Evolutionary conservation across 495 filamentous ascomycete genomes (phyloP).

Genomic region (Aspergillus bertholletiae): DNA sequence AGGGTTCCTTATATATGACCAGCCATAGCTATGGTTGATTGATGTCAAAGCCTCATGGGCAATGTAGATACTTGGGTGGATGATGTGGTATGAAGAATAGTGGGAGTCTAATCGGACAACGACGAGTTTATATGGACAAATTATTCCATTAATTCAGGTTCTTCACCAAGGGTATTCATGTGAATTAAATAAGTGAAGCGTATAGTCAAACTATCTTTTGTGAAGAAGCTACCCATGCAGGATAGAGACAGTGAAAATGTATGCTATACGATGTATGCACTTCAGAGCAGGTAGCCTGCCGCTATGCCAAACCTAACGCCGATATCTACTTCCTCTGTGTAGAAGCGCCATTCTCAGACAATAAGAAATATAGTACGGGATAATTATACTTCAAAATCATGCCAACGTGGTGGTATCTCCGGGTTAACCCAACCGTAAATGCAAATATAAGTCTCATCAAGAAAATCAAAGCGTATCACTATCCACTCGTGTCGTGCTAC

Average conservation of each 20-base stretch:
- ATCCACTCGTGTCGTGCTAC: slow-evolving; percentile 13
- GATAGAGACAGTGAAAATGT: not conserved
- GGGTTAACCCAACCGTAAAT: slow-evolving; percentile 20
- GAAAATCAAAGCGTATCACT: not conserved
- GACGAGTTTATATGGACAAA: not conserved
- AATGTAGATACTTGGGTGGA: no score
- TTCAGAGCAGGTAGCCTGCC: not conserved
- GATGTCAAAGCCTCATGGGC: not conserved
- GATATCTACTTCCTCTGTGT: not conserved
- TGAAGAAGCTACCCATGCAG: not conserved
- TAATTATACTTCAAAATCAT: slow-evolving; percentile 1
- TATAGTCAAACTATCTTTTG: not conserved
- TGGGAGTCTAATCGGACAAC: not conserved
- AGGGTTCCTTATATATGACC: no score
- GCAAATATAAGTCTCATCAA: slow-evolving; percentile 11
- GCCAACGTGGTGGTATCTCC: slow-evolving; percentile 23
- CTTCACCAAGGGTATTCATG: not conserved
- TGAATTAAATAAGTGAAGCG: not conserved
- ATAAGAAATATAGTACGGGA: slow-evolving; percentile 1
- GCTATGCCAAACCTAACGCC: slow-evolving; percentile 4
- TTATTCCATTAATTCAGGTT: not conserved
- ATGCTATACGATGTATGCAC: not conserved
- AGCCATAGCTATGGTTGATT: not conserved
- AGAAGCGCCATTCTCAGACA: slow-evolving; percentile 1
- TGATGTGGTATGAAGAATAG: not conserved